Evolutionary conservation across 2,329 filamentous ascomycete species (phyloP).

Genomic region (Ambrosiella beaveri): DNA sequence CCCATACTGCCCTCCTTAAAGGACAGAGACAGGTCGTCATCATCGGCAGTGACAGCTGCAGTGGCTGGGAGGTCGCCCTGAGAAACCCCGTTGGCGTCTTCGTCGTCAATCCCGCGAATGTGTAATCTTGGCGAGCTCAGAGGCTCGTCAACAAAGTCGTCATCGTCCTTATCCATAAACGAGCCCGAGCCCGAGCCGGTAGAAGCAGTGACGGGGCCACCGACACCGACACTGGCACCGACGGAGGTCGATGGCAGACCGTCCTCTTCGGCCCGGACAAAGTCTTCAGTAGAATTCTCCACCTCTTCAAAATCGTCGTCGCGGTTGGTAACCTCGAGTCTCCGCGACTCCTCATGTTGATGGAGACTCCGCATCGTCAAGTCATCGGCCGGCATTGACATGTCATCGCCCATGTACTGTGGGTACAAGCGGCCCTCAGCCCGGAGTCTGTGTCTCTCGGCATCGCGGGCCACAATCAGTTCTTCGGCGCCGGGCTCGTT

Average conservation of each 20-base stretch:
- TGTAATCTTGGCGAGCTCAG: slow-evolving; percentile 50
- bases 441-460: slow-evolving; percentile 64
- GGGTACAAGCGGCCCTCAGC: slow-evolving; percentile 52
- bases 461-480: slow-evolving; percentile 62
- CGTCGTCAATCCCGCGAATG: slow-evolving; percentile 29
- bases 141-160: slow-evolving; percentile 64
- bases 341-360: slow-evolving; percentile 34
- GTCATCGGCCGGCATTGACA: slow-evolving; percentile 32
- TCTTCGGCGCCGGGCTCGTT: slow-evolving; percentile 85
- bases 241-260: slow-evolving; percentile 44
- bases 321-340: slow-evolving; percentile 63
- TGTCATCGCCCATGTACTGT: slow-evolving; percentile 23
- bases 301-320: slow-evolving; percentile 94
- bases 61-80: slow-evolving; percentile 15
- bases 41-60: neutral
- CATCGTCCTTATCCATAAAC: slow-evolving; percentile 47
- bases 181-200: slow-evolving; percentile 18
- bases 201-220: no score
- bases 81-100: slow-evolving; percentile 30
- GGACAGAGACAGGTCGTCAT: slow-evolving; percentile 6
- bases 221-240: no score
- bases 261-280: slow-evolving; percentile 64
- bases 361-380: slow-evolving; percentile 40
- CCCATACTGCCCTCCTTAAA: slow-evolving; percentile 4
- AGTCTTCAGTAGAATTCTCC: slow-evolving; percentile 41